Base-by-base conservation (phyloP, 2,329 filamentous ascomycete species). In the Ophiostoma novo-ulmi region DNA sequence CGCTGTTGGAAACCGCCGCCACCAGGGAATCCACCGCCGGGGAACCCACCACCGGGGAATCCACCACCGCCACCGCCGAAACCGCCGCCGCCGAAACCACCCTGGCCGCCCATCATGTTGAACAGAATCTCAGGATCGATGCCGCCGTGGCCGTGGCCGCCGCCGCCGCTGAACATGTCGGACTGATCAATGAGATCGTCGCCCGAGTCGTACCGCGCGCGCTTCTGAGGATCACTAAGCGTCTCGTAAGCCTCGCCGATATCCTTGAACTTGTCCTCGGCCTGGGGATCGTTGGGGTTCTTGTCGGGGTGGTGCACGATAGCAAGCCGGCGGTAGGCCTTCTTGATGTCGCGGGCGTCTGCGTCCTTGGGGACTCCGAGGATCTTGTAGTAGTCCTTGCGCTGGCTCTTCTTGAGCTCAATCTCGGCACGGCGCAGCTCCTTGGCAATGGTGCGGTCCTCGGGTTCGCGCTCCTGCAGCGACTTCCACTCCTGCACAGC, bases 321-420 rank as follows among this genome's bases (percentile, higher is more conserved):
- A 71, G 95, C 95, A 78, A 97, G 86, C 81, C 95, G 97, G 75
- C 94, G 89, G 83, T 99, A 99, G 1, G 94, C 95, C 83, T 94
- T 94, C 86, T 98, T 99, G 83, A 99, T 95, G 70, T 95, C 88
- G 71, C 85, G 85, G 31, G 97, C 93, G 58, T 87, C 87, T 52
- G 93, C 93, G 73, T 94, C 91, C 84, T 97, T 98, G 71, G 91
- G 84, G 10, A 99, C 83, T 6, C 90, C 91, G 69, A 99, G 88
- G 75, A 98, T 97, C 87, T 97, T 97, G 85, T 99, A 99, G 82
- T 97, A 98, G 78, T 99, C 95, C 81, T 99, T 99, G 73, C 95
- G 87, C 81, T 94, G 91, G 79, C 91, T 91, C 89, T 98, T 98
- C 89, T 99, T 99, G 74, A 98, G 83, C 82, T 99, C 95, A 36